Conservation (phyloP, 2,329 filamentous ascomycete genomes). For the Venturia aucupariae region DNA sequence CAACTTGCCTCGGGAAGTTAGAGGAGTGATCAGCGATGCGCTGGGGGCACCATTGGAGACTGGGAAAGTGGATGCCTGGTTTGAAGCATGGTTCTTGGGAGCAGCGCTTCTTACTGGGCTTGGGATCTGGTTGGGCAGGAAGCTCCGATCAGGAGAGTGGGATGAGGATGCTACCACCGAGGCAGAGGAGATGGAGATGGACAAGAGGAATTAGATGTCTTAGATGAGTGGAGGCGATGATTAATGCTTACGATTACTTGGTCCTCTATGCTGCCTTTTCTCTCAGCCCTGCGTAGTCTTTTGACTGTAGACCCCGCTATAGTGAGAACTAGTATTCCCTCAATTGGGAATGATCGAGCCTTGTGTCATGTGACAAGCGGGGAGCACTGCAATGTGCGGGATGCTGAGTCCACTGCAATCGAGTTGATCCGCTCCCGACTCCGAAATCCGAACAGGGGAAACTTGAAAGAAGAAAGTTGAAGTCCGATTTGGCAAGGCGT, state of each 20-base stretch:
- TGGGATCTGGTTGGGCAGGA: slow-evolving; percentile 66
- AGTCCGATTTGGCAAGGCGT: background rate
- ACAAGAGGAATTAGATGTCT: background rate
- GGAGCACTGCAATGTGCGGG: too few relatives aligned
- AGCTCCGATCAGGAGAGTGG: slow-evolving; percentile 37
- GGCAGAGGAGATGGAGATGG: slow-evolving; percentile 44
- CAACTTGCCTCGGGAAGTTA: slow-evolving; percentile 68
- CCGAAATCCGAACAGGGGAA: background rate
- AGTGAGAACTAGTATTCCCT: too few relatives aligned
- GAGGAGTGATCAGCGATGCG: slow-evolving; percentile 67
- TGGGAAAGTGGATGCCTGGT: slow-evolving; percentile 70
- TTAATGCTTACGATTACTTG: background rate
- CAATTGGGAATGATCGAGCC: background rate
- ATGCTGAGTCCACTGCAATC: too few relatives aligned
- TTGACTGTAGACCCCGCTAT: background rate
- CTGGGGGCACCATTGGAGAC: slow-evolving; percentile 67
- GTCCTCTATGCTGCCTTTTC: background rate
- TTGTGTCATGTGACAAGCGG: background rate
- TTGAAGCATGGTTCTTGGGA: slow-evolving; percentile 75
- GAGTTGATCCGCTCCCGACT: background rate
- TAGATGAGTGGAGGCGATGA: background rate
- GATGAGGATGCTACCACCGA: slow-evolving; percentile 31
- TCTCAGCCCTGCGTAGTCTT: background rate
- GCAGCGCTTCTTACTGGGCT: slow-evolving; percentile 56
- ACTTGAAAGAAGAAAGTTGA: background rate